These are phyloP conservation scores for Candida arabinofermentans DNA, from an alignment of 805 yeast genomes.

Conservation along the genomic window DNA sequence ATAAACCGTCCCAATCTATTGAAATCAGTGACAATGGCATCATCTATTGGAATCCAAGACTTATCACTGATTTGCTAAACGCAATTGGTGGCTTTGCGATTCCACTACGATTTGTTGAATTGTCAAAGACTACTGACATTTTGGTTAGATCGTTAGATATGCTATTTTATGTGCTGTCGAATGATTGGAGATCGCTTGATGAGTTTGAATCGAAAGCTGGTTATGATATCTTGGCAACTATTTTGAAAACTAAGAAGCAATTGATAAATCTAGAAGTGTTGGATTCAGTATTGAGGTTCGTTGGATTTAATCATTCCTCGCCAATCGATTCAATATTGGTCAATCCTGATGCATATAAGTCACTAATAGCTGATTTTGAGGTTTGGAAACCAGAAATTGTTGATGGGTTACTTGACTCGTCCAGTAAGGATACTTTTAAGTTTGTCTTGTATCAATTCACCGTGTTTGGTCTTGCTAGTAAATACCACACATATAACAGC, in stretches of 20 bases:
- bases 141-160: conserved; percentile 35
- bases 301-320: conserved; percentile 51
- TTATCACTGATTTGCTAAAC: conserved; percentile 25
- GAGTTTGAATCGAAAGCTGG: conserved; percentile 62
- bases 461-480: conserved; percentile 50
- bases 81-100: conserved; percentile 51
- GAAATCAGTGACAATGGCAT: not conserved
- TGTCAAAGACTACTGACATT: conserved; percentile 31
- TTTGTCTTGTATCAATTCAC: conserved; percentile 56
- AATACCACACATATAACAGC: conserved; percentile 46
- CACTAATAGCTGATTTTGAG: conserved; percentile 59
- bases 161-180: conserved; percentile 40
- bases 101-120: conserved; percentile 43
- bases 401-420: conserved; percentile 16
- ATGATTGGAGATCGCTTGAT: conserved; percentile 46
- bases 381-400: conserved; percentile 40
- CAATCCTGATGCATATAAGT: conserved; percentile 53
- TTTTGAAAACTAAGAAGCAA: conserved; percentile 45
- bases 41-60: conserved; percentile 14
- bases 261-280: conserved; percentile 40
- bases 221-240: conserved; percentile 51
- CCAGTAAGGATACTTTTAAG: conserved; percentile 40
- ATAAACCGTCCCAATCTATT: not conserved
- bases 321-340: conserved; percentile 55
- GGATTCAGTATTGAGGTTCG: conserved; percentile 43